Evolutionary conservation across 2,329 filamentous ascomycete genomes (phyloP), one percentile per base, ranked within the genome.

Genomic region (Claviceps pusilla): DNA sequence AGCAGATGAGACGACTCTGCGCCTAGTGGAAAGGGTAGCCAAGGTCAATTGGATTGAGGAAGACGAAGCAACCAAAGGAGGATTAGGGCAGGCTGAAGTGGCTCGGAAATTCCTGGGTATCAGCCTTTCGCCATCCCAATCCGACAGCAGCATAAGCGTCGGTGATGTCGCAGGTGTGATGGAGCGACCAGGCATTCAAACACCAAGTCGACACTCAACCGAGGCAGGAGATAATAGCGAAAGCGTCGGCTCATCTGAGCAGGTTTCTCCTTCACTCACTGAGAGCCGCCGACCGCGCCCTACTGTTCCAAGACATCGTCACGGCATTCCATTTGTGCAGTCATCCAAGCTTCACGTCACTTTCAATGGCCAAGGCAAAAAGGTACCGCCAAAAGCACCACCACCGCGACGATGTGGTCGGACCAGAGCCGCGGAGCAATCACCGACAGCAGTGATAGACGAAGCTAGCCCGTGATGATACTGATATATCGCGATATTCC

Each of bases 171-270:
- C 89, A 7, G 80, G 81, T 11, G 85, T 89, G 48, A 87, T 78
- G 66, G 88, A 91, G 69, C 89, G 87, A 66, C 88, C 88, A 0
- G 88, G 86, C 1, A 81, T 91, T 28, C 83, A 89, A 62, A 89
- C 88, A 19, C 88, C 87, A 6, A 89, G 87, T 64, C 77, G 84
- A 49, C 80, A 72, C 57, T 65, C 67, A 49, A 62, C 57, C 16
- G 59, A 60, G 28, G 64, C 64, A 45, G 63, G 59, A 11, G 60
- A 60, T 11, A 56, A 60, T 14, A 19, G 42, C 47, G 52, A 43
- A 16, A 50, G 39, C 33, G 41, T n/a, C 3, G 48, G 59, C 49
- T 57, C 60, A 10, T 61, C 62, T 9, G 60, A 60, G 19, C 48
- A 63, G 7, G 57, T 59, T 31, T 57, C 59, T 49, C 59, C 39